Evolutionary conservation across 2,329 filamentous ascomycete genomes (phyloP), one percentile per base, ranked within the genome.

Genomic region (Colletotrichum sp.): DNA sequence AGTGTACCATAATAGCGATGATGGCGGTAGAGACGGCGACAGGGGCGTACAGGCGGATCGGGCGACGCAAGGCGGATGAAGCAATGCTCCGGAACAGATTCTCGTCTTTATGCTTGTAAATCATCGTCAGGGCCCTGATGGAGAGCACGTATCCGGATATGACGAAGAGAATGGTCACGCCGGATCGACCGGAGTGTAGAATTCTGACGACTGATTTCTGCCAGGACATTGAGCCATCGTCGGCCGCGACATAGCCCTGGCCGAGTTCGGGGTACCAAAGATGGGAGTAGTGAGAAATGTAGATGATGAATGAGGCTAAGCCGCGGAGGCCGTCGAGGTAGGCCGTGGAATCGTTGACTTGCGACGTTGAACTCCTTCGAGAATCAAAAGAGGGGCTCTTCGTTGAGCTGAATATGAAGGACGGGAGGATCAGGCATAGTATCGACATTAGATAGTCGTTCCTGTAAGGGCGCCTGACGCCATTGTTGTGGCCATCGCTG

Each of bases 81-180:
- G 87, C 84, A 79, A 91, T 85, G 26, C 86, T 85, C 22, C 78
- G 82, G 1, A 86, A 82, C 60, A 89, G 84, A 16, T 85, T 85
- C 32, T 84, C 79, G 57, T 81, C 81, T 15, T 78, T 66, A 24
- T 83, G 82, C 70, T 78, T 82, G 67, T 86, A 85, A 28, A 85
- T 81, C 67, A 89, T 83, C 71, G 86, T 87, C 12, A 91, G 78
- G 1, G 89, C 87, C 57, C 86, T 86, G 71, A 92, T 87, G 24
- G 88, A 89, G 18, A 93, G 85, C 3, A 90, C 91, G 81, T 92
- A 92, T n/a, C 91, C 91, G 1, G 90, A 91, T 59, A 92, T 89
- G 79, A 92, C 88, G 80, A 92, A 92, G 84, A 93, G 93, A 78
- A 92, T 83, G 81, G 88, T 89, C 39, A 92, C 90, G 79, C 89